Base-by-base conservation (phyloP, 805 yeast species). In the Phaffomyces antillensis region DNA sequence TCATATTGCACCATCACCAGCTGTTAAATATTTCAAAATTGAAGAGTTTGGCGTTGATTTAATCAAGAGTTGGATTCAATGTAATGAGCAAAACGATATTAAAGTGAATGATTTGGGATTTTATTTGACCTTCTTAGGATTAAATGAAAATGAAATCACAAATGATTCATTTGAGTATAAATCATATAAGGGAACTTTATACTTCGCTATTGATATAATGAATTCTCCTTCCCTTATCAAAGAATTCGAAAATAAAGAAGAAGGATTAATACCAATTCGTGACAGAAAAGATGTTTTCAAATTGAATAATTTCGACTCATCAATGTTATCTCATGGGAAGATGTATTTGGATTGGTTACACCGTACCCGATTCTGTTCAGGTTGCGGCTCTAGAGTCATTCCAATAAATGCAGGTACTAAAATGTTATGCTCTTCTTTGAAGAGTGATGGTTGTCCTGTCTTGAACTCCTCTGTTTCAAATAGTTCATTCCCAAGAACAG, bases 401-500 rank as follows among this genome's bases (percentile, higher is more conserved):
- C 80, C 84, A 2, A 70, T 80, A 11, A 78, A 82, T 47, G 84
- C 80, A 0, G 91, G 93, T 2, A 80, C 87, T 0, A 77, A 80
- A 58, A 55, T 81, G 31, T 44, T 52, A 4, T 83, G 90, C 58
- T 65, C 76, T 4, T 49, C 56, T 0, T 16, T 12, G 4, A 34
- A 35, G 15, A 44, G 32, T 3, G 37, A 32, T 12, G 39, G 42
- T 7, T 68, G 73, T 46, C 60, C 61, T 2, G 75, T 68, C 2
- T 68, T 76, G 45, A 56, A 58, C 35, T 62, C 68, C 0, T 43
- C 64, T 0, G 83, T 87, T 20, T 79, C 86, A 38, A 90, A 91
- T 59, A 80, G 86, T 18, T 78, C 88, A 18, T 91, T 87, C 69
- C 99, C 99, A 15, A 71, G 99, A 44, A 86, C 96, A 0, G 99